Evolutionary conservation across 345 rosid genomes (phyloP).

Genomic region (Citrus trifoliata): DNA sequence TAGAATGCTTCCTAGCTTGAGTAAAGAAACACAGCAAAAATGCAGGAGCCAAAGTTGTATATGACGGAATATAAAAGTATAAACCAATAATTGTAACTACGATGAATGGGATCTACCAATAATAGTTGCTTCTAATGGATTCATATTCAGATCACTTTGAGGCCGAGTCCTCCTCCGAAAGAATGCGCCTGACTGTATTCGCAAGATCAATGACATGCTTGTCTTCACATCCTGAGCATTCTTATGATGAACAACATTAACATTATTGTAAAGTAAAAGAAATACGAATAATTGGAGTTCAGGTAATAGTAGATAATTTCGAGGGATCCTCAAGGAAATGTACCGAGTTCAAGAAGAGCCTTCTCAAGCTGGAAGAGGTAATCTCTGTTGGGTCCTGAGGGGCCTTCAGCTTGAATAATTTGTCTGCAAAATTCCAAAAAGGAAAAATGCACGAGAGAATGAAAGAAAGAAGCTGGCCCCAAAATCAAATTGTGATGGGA

Average conservation of each 20-base stretch:
- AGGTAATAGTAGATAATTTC: neutral
- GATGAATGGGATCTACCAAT: neutral
- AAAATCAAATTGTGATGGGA: neutral
- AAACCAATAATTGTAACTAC: too few species aligned
- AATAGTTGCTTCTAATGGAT: neutral
- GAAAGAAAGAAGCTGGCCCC: neutral
- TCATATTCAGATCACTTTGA: neutral
- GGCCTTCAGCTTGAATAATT: constrained; percentile 72
- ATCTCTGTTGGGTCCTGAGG: constrained; percentile 95
- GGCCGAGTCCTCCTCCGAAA: constrained; percentile 24
- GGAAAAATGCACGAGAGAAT: neutral
- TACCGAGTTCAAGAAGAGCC: constrained; percentile 65
- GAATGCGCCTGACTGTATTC: constrained; percentile 57
- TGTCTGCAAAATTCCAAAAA: constrained; percentile 39
- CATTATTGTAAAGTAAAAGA: neutral
- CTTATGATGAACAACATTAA: neutral
- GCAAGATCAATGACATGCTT: constrained; percentile 75
- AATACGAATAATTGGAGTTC: neutral
- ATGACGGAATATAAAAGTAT: neutral
- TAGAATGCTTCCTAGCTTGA: neutral
- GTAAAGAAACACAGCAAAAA: neutral
- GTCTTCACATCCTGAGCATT: constrained; percentile 54
- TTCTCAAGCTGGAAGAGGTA: constrained; percentile 73
- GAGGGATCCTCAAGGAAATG: neutral
- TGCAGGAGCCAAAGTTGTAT: neutral